Evolutionary conservation across 1,139 yeast genomes (phyloP), one percentile per base, ranked within the genome.

Genomic region (Groenewaldozyma auringiensis): DNA sequence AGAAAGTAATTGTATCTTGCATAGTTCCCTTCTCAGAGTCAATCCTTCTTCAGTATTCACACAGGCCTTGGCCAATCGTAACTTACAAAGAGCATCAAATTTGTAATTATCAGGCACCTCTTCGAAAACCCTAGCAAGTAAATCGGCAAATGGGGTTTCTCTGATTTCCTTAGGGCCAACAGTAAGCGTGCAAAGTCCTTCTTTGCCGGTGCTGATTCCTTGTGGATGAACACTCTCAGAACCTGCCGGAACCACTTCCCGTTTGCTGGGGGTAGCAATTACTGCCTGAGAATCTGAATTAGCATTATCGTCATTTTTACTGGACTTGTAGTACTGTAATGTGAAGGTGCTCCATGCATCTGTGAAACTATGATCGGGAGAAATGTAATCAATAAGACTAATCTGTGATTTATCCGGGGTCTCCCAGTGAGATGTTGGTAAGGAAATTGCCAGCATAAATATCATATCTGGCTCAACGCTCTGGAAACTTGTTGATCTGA

Each of bases 11-110:
- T 85, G 87, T 47, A 80, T 71, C 36, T 75, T 74, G 11, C 83
- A 71, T 33, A 89, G 68, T 47, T 77, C 70, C 42, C 74, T 74
- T 54, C 96, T 74, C 43, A 80, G 60, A 39, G 68, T 64, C 37
- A 80, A 62, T 43, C 81, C 74, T 29, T 78, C 83, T 40, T 67
- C 69, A 1, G 82, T 70, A 45, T 72, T 72, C 6, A 76, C 69
- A 66, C 86, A 86, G 0, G 95, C 79, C 60, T 86, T 87, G 2
- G 88, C 85, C 31, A 76, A 70, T 14, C 80, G 69, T 0, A 83
- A 82, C 40, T 74, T 76, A 32, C 83, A 62, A 1, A 81, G 74
- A 53, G 82, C 86, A 29, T 77, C 79, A 50, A 74, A 72, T 81
- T 87, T 81, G 43, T 69, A 71, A 14, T 77, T 79, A 35, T 70